phyloP scores from a whole-genome alignment of 2,329 filamentous ascomycete species.

The Talaromyces sp. region DNA sequence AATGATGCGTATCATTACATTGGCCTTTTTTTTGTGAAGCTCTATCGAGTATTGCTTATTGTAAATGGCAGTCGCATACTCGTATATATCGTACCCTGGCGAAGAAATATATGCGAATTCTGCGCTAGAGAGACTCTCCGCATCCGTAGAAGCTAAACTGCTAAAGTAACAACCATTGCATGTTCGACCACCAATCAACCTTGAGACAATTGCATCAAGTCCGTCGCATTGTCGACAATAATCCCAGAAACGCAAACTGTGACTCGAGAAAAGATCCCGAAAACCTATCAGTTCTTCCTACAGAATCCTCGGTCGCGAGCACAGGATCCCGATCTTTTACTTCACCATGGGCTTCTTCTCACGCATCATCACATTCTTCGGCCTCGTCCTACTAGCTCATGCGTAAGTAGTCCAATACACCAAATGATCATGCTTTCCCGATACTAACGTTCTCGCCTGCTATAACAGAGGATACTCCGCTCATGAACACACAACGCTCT shows the following conservation, averaged over 20 bases:
- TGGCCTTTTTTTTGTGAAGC: background rate
- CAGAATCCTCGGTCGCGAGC: background rate
- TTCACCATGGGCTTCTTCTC: conserved; percentile 66
- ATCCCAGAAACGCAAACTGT: background rate
- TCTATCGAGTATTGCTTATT: background rate
- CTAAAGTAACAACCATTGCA: background rate
- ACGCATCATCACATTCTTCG: conserved; percentile 66
- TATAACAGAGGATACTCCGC: conserved; percentile 82
- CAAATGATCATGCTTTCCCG: background rate
- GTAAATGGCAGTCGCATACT: background rate
- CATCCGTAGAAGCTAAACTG: conserved; percentile 8
- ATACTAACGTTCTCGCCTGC: background rate
- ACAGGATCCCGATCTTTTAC: background rate
- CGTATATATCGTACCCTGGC: background rate
- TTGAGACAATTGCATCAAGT: background rate
- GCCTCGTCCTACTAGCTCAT: conserved; percentile 75
- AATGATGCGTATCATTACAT: background rate
- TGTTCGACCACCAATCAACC: conserved; percentile 1
- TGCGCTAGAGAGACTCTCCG: conserved; percentile 14
- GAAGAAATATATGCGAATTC: background rate
- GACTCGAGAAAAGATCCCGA: background rate
- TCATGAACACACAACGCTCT: conserved; percentile 80
- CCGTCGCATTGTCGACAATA: background rate
- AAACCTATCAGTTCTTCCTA: background rate
- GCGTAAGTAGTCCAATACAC: conserved; percentile 59